phyloP scores from a whole-genome alignment of 306 rosid genomes.

The Prunus mongolica region DNA sequence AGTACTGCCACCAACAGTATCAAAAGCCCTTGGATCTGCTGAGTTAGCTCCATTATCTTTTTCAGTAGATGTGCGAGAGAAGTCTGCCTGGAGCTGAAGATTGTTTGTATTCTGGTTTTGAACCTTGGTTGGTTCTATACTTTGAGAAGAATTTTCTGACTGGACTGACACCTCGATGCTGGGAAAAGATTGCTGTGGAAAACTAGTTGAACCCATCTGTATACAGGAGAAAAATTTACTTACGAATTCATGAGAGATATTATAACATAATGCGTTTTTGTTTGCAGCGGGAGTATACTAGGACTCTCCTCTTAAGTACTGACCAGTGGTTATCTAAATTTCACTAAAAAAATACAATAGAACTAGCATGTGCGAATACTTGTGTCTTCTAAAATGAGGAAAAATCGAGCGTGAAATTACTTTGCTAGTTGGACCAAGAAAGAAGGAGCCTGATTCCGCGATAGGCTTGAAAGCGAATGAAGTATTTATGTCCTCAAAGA shows the following conservation, averaged over 20 bases:
- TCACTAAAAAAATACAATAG: conserved; percentile 9
- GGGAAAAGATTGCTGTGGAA: conserved; percentile 53
- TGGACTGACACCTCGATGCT: conserved; percentile 50
- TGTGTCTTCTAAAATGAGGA: not conserved
- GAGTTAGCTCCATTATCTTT: conserved; percentile 41
- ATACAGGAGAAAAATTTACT: conserved; percentile 26
- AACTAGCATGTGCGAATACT: not conserved
- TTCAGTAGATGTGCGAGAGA: conserved; percentile 39
- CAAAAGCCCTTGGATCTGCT: conserved; percentile 45
- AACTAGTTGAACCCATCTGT: conserved; percentile 47
- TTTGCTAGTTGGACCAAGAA: conserved; percentile 53
- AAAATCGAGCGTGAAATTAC: conserved; percentile 37
- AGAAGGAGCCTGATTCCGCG: conserved; percentile 51
- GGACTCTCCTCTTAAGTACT: not conserved
- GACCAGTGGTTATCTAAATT: not conserved
- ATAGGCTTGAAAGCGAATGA: conserved; percentile 76
- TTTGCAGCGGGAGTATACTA: not conserved
- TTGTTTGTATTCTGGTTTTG: conserved; percentile 47
- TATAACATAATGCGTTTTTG: not conserved
- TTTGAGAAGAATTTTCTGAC: conserved; percentile 55
- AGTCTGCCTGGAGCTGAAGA: conserved; percentile 47
- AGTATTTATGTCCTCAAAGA: conserved; percentile 40
- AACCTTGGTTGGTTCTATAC: conserved; percentile 40
- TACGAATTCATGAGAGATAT: conserved; percentile 24
- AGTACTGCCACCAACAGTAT: conserved; percentile 32